Conservation (phyloP, 2,329 filamentous ascomycete genomes). For the Fusarium sp. region DNA sequence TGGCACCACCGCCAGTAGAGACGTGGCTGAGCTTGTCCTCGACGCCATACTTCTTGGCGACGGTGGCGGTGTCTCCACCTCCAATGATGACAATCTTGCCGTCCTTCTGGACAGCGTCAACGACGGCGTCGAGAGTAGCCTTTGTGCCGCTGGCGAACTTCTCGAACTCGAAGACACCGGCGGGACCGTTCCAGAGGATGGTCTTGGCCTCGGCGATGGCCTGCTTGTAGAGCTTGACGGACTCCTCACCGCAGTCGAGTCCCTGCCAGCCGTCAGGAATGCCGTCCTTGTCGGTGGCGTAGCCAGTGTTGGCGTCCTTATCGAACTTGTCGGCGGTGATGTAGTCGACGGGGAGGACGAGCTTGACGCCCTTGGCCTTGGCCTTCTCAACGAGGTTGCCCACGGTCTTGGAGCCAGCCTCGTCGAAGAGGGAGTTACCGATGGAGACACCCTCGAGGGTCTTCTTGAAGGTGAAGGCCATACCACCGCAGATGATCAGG, state of each 20-base stretch:
- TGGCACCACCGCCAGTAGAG: slow-evolving; percentile 95
- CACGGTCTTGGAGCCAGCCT: slow-evolving; percentile 93
- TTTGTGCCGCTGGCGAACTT: slow-evolving; percentile 94
- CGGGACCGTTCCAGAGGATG: slow-evolving; percentile 98
- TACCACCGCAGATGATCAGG: slow-evolving; percentile 94
- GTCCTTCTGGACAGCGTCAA: slow-evolving; percentile 77
- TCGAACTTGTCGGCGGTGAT: slow-evolving; percentile 96
- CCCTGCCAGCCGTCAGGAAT: slow-evolving; percentile 99
- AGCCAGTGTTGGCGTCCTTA: slow-evolving; percentile 82
- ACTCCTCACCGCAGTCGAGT: slow-evolving; percentile 93
- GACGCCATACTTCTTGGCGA: slow-evolving; percentile 95
- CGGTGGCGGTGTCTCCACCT: slow-evolving; percentile 97
- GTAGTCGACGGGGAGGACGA: slow-evolving; percentile 95
- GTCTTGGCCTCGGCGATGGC: slow-evolving; percentile 91
- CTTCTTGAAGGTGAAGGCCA: slow-evolving; percentile 99
- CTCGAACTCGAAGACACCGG: slow-evolving; percentile 97
- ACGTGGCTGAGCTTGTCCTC: slow-evolving; percentile 99
- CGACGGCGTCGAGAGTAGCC: slow-evolving; percentile 88
- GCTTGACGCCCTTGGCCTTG: slow-evolving; percentile 94
- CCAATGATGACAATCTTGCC: slow-evolving; percentile 99
- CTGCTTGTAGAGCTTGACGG: slow-evolving; percentile 86
- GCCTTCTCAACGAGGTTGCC: slow-evolving; percentile 91
- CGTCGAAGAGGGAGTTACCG: slow-evolving; percentile 91
- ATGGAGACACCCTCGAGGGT: slow-evolving; percentile 92
- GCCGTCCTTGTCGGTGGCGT: slow-evolving; percentile 86